Conservation (phyloP, 2,329 filamentous ascomycete species). For the Apiospora pterosperma region DNA sequence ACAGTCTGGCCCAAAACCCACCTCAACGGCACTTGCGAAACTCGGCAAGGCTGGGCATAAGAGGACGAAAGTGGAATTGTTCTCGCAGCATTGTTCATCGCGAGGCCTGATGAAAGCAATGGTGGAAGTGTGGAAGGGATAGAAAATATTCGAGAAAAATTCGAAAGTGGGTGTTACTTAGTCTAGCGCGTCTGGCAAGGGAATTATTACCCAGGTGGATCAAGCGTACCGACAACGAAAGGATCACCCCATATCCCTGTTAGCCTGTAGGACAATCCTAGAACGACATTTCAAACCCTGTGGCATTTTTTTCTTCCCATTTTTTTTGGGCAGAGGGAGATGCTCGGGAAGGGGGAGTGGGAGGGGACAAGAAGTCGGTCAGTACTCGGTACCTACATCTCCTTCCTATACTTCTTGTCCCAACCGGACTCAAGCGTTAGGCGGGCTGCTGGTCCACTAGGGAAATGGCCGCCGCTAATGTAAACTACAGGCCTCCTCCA, state of each 20-base stretch:
- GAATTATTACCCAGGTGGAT: slow-evolving; percentile 27
- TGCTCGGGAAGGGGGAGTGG: background rate
- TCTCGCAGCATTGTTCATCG: slow-evolving; percentile 1
- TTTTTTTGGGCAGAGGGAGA: background rate
- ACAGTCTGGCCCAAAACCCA: background rate
- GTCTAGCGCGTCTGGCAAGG: slow-evolving; percentile 23
- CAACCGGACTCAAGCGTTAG: background rate
- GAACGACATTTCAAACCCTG: slow-evolving; percentile 1
- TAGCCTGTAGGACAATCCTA: slow-evolving; percentile 12
- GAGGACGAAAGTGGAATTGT: background rate
- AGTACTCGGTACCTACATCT: background rate
- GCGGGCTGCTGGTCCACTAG: slow-evolving; percentile 1
- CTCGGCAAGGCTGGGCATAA: slow-evolving; percentile 1
- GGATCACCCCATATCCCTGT: slow-evolving; percentile 24
- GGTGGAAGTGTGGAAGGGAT: background rate
- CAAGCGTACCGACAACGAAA: slow-evolving; percentile 16
- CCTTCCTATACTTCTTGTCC: background rate
- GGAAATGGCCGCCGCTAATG: slow-evolving; percentile 5
- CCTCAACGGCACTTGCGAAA: slow-evolving; percentile 1
- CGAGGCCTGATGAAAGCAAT: background rate
- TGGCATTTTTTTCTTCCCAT: background rate
- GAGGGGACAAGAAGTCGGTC: background rate
- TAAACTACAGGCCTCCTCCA: background rate
- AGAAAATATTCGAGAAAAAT: slow-evolving; percentile 29
- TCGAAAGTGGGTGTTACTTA: slow-evolving; percentile 23